Evolutionary conservation across 2,329 filamentous ascomycete genomes (phyloP).

Genomic region (Cercospora canescens): DNA sequence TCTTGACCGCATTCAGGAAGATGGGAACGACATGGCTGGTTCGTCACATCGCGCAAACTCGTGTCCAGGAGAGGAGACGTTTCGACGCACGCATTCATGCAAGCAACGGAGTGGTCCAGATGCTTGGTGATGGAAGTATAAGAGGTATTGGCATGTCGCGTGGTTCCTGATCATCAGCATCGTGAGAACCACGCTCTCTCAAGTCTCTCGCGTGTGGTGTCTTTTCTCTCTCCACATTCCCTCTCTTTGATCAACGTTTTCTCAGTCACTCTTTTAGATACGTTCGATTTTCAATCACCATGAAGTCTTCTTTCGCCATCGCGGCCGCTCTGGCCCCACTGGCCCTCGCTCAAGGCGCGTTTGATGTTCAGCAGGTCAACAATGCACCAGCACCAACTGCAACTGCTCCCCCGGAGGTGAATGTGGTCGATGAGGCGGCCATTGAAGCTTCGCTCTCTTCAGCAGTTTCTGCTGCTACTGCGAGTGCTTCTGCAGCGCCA

Average conservation of each 20-base stretch:
- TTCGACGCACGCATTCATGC: not conserved
- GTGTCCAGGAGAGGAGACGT: not conserved
- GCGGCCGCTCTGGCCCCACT: constrained; percentile 10
- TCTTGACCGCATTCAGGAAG: not conserved
- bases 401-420: constrained; percentile 12
- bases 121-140: not conserved
- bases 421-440: constrained; percentile 6
- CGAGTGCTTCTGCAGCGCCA: not conserved
- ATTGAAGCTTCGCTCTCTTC: constrained; percentile 8
- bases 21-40: not conserved
- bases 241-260: not conserved
- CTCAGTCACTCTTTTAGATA: not conserved
- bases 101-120: not conserved
- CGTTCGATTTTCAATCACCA: not conserved
- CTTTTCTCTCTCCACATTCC: not conserved
- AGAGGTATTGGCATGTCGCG: not conserved
- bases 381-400: constrained; percentile 12
- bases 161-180: not conserved
- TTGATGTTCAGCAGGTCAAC: constrained; percentile 6
- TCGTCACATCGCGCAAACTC: not conserved
- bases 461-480: constrained; percentile 2
- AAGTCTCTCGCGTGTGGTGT: not conserved
- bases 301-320: constrained; percentile 7
- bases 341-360: constrained; percentile 3
- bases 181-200: not conserved